phyloP scores from a whole-genome alignment of 2,329 filamentous ascomycete genomes.

The Ophiocordyceps camponoti-saundersi region DNA sequence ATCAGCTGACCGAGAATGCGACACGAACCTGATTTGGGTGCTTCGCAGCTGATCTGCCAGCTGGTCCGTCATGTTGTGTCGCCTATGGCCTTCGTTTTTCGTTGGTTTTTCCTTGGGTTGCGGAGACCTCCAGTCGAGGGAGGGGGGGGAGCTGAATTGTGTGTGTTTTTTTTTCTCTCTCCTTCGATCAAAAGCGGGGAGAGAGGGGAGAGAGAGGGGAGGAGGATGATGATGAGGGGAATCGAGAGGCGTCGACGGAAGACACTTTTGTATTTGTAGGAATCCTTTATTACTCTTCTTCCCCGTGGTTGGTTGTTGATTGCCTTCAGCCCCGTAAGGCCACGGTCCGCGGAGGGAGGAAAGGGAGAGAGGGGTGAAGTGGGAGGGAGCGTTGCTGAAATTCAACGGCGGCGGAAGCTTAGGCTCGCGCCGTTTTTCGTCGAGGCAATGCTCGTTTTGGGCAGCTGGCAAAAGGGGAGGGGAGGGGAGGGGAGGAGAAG shows the following conservation, averaged over 20 bases:
- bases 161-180: background rate
- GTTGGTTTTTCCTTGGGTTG: no score
- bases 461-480: background rate
- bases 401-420: no score
- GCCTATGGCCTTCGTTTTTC: background rate
- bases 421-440: no score
- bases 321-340: background rate
- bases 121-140: background rate
- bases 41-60: constrained; percentile 26
- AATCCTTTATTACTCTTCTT: background rate
- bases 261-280: background rate
- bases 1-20: background rate
- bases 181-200: background rate
- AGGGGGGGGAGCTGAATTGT: background rate
- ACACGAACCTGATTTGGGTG: constrained; percentile 22
- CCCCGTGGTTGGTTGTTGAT: background rate
- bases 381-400: background rate
- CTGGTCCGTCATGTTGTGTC: constrained; percentile 23
- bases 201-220: background rate
- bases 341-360: background rate
- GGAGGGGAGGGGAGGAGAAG: background rate
- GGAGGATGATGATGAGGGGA: background rate
- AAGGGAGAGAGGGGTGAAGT: no score
- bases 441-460: no score
- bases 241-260: background rate